Base-by-base conservation (phyloP, 202 grass and related monocot species). In the Schoenoplectus triqueter region DNA sequence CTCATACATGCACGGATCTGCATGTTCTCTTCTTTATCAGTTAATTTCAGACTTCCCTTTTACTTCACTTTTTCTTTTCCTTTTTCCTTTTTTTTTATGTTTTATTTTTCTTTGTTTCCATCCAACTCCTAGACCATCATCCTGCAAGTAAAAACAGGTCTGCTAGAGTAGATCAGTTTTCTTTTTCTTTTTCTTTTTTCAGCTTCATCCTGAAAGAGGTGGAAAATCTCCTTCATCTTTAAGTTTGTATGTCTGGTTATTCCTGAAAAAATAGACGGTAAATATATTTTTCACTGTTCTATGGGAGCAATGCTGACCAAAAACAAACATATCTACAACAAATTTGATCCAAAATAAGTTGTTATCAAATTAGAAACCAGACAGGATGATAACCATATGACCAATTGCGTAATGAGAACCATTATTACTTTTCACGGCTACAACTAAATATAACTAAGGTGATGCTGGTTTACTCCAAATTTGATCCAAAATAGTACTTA, bases 201-300 rank as follows among this genome's bases (percentile, higher is more conserved):
- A 18, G 19, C 10, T 63, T 91, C 86, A 97, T 85, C 90, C 86
- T 2, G 90, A 86, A 65, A 97, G 88, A 64, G 92, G 90, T 11
- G 95, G 95, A 74, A 97, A 97, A 75, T 97, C 95, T 2, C 70
- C 85, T 2, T 89, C 91, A 80, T 97, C 91, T 86, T 94, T 94
- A 11, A 97, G 92, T 82, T 59, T 82, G 85, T 97, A 97, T 71
- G 66, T 74, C 80, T 87, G 70, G 70, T 17, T 86, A 66, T 75
- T 87, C 89, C 95, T 94, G 86, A 51, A 73, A 64, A 81, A 42
- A 52, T 49, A 83, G 17, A 61, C 86, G 73, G 19, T 7, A 63
- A 3, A 73, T 73, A 11, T 70, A 42, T 80, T n/a, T 67, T 85
- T 9, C 52, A 3, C 81, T 80, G 10, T 86, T 85, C 44, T 86